Evolutionary conservation across 2,329 filamentous ascomycete species (phyloP).

Genomic region (Didymella exigua): DNA sequence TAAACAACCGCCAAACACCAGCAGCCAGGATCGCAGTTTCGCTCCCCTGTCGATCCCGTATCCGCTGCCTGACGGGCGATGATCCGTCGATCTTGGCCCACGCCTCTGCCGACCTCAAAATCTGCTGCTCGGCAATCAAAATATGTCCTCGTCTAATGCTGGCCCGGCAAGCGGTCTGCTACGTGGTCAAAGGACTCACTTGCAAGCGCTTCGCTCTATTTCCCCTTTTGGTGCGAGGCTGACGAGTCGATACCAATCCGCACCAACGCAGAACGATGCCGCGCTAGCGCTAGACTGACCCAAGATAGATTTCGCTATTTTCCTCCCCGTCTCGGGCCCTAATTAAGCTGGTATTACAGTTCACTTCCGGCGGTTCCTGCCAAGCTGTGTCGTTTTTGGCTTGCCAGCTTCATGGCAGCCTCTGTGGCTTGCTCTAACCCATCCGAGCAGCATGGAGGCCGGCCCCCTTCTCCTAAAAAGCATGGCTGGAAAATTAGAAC

Average conservation of each 20-base stretch:
- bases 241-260: neutral
- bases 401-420: neutral
- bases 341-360: neutral
- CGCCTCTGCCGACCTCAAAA: slow-evolving; percentile 4
- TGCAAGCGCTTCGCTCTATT: neutral
- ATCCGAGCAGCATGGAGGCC: neutral
- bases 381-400: neutral
- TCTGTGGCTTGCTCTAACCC: neutral
- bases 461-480: slow-evolving; percentile 7
- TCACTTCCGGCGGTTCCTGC: neutral
- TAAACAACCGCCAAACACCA: slow-evolving; percentile 3
- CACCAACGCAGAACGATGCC: neutral
- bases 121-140: neutral
- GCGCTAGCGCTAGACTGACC: slow-evolving; percentile 1
- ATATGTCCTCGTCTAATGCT: neutral
- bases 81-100: slow-evolving; percentile 14
- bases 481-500: neutral
- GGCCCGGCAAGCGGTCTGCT: neutral
- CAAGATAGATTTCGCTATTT: slow-evolving; percentile 15
- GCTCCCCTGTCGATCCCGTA: slow-evolving; percentile 9
- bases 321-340: neutral
- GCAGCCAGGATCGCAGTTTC: neutral
- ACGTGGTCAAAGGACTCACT: neutral
- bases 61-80: neutral
- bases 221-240: slow-evolving; percentile 15